phyloP scores from a whole-genome alignment of 2,329 filamentous ascomycete species.

The Periconia digitata region DNA sequence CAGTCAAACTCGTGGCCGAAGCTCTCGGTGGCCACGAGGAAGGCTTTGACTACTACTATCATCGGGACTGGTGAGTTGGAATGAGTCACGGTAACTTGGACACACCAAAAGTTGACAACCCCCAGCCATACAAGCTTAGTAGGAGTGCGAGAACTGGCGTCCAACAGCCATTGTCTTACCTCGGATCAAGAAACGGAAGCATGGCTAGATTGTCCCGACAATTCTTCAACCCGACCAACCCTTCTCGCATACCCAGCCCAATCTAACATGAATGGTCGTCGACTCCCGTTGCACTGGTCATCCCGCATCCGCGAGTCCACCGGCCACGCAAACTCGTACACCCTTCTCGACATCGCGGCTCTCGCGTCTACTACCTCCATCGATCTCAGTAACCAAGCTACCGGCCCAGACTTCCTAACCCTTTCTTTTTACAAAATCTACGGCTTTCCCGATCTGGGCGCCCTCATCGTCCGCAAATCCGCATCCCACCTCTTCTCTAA shows the following conservation, averaged over 20 bases:
- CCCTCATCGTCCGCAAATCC: slow-evolving; percentile 75
- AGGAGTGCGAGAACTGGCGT: slow-evolving; percentile 72
- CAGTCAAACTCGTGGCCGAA: slow-evolving; percentile 81
- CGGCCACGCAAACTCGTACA: slow-evolving; percentile 44
- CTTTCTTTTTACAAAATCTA: slow-evolving; percentile 96
- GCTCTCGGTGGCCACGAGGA: slow-evolving; percentile 63
- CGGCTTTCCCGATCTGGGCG: slow-evolving; percentile 88
- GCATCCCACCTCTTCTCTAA: slow-evolving; percentile 58
- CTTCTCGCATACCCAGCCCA: slow-evolving; percentile 84
- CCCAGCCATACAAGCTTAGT: slow-evolving; percentile 87
- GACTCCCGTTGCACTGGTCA: slow-evolving; percentile 68
- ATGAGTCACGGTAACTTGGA: too few relatives aligned
- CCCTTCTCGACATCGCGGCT: slow-evolving; percentile 2
- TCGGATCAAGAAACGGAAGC: slow-evolving; percentile 62
- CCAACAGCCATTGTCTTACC: slow-evolving; percentile 63
- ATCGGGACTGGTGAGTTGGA: slow-evolving; percentile 76
- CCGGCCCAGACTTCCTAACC: slow-evolving; percentile 77
- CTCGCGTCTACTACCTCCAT: slow-evolving; percentile 62
- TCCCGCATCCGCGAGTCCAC: slow-evolving; percentile 17
- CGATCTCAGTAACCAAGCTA: slow-evolving; percentile 57
- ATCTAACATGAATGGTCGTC: slow-evolving; percentile 85
- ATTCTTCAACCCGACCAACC: slow-evolving; percentile 5
- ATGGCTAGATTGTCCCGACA: slow-evolving; percentile 56
- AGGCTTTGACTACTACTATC: slow-evolving; percentile 81
- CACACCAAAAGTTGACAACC: too few relatives aligned